Percentiles rank a stretch among this genome's conserved stretches.
These are phyloP conservation scores for Penicillium sclerotigenum DNA, from an alignment of 2,329 filamentous ascomycete species.

Conservation along the genomic window DNA sequence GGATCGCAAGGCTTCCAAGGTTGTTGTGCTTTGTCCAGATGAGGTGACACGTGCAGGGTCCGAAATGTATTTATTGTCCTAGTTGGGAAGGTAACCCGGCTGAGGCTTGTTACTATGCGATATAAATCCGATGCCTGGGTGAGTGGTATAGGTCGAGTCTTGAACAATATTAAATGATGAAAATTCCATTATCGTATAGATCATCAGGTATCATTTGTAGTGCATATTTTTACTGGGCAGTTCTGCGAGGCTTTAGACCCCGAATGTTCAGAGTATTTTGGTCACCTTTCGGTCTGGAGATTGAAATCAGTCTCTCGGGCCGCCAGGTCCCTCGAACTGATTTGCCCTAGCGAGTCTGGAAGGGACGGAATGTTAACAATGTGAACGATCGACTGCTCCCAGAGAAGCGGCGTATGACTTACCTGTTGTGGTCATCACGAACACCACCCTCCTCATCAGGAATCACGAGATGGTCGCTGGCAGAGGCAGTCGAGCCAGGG, in stretches of 20 bases:
- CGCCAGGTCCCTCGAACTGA: slow-evolving; percentile 37
- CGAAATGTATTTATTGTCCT: background rate
- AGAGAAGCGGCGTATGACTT: slow-evolving; percentile 7
- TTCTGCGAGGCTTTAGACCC: slow-evolving; percentile 22
- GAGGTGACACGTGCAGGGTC: background rate
- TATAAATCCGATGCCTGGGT: background rate
- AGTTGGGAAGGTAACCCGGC: background rate
- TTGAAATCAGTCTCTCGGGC: slow-evolving; percentile 36
- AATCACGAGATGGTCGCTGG: slow-evolving; percentile 40
- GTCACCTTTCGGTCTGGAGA: slow-evolving; percentile 26
- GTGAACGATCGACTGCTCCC: background rate
- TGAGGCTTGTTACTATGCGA: background rate
- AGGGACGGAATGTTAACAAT: background rate
- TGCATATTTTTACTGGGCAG: slow-evolving; percentile 16
- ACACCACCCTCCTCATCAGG: slow-evolving; percentile 43
- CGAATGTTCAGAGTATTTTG: slow-evolving; percentile 19
- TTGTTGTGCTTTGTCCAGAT: background rate
- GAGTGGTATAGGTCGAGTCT: background rate
- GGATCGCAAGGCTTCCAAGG: background rate
- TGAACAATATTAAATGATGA: background rate
- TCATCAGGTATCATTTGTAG: slow-evolving; percentile 8
- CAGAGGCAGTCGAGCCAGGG: slow-evolving; percentile 31
- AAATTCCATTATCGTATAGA: slow-evolving; percentile 5
- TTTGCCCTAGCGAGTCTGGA: slow-evolving; percentile 35
- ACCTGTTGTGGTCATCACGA: slow-evolving; percentile 39